A percentile compares a stretch with the other conserved stretches of the same genome.
phyloP scores from a whole-genome alignment of 345 rosid genomes.

The Excoecaria cochinchinensis region DNA sequence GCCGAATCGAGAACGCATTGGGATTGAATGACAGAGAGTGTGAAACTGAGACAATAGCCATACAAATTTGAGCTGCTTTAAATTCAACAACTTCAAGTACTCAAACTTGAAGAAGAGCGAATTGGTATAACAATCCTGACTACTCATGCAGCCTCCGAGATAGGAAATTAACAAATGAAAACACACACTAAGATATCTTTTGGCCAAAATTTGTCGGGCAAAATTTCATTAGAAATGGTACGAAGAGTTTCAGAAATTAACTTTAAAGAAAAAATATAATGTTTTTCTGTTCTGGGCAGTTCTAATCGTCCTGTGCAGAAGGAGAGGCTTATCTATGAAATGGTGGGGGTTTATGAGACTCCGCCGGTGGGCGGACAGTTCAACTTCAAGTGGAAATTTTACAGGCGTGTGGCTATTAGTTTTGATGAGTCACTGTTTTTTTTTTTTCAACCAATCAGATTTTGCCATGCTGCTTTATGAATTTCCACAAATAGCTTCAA shows the following conservation, averaged over 20 bases:
- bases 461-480: conserved; percentile 23
- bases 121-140: conserved; percentile 23
- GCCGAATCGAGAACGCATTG: conserved; percentile 30
- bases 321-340: conserved; percentile 7
- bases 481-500: conserved; percentile 23
- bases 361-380: conserved; percentile 17
- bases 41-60: conserved; percentile 45
- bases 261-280: not conserved
- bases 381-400: conserved; percentile 13
- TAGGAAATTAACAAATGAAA: not conserved
- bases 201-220: not conserved
- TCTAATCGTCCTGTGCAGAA: not conserved
- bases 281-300: not conserved
- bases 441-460: not conserved
- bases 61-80: conserved; percentile 19
- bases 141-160: conserved; percentile 60
- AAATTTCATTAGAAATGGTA: conserved; percentile 11
- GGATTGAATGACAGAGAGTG: conserved; percentile 37
- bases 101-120: conserved; percentile 37
- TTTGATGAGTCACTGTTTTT: not conserved
- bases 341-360: not conserved
- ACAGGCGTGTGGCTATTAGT: conserved; percentile 18
- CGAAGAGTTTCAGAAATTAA: not conserved
- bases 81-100: conserved; percentile 38
- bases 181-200: not conserved